Percentiles rank a stretch among this genome's conserved stretches.
Conservation (phyloP, 495 filamentous ascomycete genomes). For the Aspergillus kassunensis region DNA sequence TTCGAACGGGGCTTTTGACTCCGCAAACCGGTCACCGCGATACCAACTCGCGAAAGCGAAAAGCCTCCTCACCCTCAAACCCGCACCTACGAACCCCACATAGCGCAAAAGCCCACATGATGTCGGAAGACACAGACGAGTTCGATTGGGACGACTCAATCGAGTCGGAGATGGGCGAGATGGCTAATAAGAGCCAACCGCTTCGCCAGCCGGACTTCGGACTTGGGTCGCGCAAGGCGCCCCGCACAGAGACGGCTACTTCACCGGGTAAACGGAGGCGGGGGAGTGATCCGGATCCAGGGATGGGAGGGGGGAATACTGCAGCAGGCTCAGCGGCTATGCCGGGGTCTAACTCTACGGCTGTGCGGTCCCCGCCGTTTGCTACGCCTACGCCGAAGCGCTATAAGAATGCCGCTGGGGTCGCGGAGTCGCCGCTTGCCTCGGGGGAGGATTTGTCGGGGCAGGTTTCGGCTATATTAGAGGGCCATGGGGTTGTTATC, state of each 20-base stretch:
- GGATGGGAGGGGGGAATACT: no score
- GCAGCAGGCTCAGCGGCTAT: constrained; percentile 4
- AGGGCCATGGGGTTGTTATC: constrained; percentile 43
- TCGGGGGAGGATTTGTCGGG: constrained; percentile 45
- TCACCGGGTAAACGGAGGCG: constrained; percentile 54
- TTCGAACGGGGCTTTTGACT: constrained; percentile 27
- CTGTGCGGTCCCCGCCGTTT: constrained; percentile 21
- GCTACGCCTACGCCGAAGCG: constrained; percentile 50
- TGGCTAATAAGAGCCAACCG: constrained; percentile 3
- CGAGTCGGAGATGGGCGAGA: constrained; percentile 1
- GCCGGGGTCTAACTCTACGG: constrained; percentile 15
- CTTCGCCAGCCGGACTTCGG: constrained; percentile 25
- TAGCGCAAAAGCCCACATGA: constrained; percentile 35
- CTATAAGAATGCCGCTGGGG: constrained; percentile 34
- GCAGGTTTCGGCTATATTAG: constrained; percentile 49
- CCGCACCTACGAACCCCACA: constrained; percentile 26
- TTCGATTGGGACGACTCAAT: constrained; percentile 41
- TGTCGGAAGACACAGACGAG: constrained; percentile 41
- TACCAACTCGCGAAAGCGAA: neutral
- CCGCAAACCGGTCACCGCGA: constrained; percentile 31
- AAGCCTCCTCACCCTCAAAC: neutral
- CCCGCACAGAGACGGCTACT: constrained; percentile 38
- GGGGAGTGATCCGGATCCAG: constrained; percentile 23
- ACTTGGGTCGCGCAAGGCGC: constrained; percentile 34
- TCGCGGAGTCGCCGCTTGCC: constrained; percentile 20